Evolutionary conservation across 768 basidiomycete species (phyloP).

Genomic region (Phallus indusiatus): DNA sequence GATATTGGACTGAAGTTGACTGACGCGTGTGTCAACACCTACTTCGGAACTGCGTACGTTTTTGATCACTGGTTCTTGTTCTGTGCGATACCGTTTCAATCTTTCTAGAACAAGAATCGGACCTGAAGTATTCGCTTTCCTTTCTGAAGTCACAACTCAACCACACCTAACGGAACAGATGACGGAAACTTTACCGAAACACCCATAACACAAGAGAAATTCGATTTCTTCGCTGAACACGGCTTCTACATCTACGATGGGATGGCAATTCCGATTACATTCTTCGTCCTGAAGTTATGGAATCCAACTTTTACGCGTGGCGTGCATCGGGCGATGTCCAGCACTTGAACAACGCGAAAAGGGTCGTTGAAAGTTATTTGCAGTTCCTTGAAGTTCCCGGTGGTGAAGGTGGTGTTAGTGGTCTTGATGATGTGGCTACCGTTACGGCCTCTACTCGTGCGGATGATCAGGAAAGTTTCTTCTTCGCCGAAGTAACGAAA

Average conservation of each 20-base stretch:
- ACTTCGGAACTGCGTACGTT: constrained; percentile 56
- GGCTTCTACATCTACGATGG: constrained; percentile 56
- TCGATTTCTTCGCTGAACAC: constrained; percentile 46
- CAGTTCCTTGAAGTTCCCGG: constrained; percentile 30
- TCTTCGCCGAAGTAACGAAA: constrained; percentile 70
- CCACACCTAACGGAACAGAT: constrained; percentile 28
- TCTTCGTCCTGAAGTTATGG: constrained; percentile 67
- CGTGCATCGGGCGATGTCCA: constrained; percentile 60
- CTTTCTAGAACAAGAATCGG: constrained; percentile 63
- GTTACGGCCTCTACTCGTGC: constrained; percentile 21
- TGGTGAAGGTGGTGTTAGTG: constrained; percentile 31
- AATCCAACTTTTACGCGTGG: constrained; percentile 75
- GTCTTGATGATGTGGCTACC: constrained; percentile 43
- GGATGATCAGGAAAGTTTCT: constrained; percentile 63
- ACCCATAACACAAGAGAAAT: constrained; percentile 23
- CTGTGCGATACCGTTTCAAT: neutral
- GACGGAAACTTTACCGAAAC: constrained; percentile 60
- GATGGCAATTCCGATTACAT: constrained; percentile 40
- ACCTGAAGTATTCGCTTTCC: constrained; percentile 51
- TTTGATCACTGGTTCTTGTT: neutral
- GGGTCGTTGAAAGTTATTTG: constrained; percentile 50
- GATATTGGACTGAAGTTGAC: constrained; percentile 48
- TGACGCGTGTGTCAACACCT: constrained; percentile 77
- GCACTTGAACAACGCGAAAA: constrained; percentile 55
- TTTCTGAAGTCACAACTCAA: constrained; percentile 23